phyloP scores from a whole-genome alignment of 345 rosid genomes.

The Hibiscus syriacus region DNA sequence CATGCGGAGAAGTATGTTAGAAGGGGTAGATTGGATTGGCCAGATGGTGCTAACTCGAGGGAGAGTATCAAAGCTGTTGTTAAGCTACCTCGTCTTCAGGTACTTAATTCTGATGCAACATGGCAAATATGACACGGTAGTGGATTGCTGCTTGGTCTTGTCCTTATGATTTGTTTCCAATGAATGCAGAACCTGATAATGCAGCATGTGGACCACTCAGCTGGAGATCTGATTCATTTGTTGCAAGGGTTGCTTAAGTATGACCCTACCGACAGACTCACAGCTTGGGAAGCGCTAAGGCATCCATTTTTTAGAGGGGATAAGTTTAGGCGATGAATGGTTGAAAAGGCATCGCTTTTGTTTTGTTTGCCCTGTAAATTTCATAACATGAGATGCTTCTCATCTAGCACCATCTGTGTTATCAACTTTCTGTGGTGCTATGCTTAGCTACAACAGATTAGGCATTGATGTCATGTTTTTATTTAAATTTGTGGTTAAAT shows the following conservation, averaged over 20 bases:
- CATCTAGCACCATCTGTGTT: too few relatives aligned
- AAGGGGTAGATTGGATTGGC: conserved; percentile 67
- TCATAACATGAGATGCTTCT: too few relatives aligned
- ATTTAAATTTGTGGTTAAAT: too few relatives aligned
- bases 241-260: conserved; percentile 66
- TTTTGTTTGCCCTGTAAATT: background rate
- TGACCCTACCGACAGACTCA: conserved; percentile 58
- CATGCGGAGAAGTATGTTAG: conserved; percentile 59
- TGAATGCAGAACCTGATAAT: conserved; percentile 57
- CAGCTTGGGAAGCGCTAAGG: conserved; percentile 61
- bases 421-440: too few relatives aligned
- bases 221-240: conserved; percentile 68
- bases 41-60: conserved; percentile 61
- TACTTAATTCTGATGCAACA: background rate
- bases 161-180: background rate
- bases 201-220: conserved; percentile 85
- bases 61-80: conserved; percentile 67
- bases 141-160: background rate
- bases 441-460: too few relatives aligned
- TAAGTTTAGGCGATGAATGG: background rate
- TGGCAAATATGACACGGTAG: background rate
- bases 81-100: conserved; percentile 65
- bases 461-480: too few relatives aligned
- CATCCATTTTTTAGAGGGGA: conserved; percentile 74
- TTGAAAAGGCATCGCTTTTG: too few relatives aligned